Percentiles rank a stretch among this genome's conserved stretches.
phyloP scores from a whole-genome alignment of 2,329 filamentous ascomycete genomes.

The Pseudogymnoascus sp. region DNA sequence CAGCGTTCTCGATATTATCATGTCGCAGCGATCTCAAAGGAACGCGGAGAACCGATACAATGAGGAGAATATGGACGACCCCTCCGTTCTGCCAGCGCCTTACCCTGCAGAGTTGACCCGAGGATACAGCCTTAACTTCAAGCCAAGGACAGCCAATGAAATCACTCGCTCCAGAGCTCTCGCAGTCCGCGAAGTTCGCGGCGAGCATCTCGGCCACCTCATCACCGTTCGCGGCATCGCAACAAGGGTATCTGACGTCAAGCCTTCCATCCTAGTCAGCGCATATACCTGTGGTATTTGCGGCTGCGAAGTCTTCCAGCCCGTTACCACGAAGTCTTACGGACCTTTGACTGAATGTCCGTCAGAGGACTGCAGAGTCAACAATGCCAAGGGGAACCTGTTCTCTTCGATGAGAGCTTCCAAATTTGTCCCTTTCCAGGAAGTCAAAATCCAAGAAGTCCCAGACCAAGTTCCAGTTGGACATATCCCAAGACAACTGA shows the following conservation, averaged over 20 bases:
- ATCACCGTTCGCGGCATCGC: slow-evolving; percentile 93
- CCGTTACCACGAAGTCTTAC: slow-evolving; percentile 83
- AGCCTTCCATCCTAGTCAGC: slow-evolving; percentile 94
- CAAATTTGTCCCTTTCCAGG: slow-evolving; percentile 95
- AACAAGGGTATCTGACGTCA: slow-evolving; percentile 93
- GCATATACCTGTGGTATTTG: slow-evolving; percentile 97
- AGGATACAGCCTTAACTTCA: slow-evolving; percentile 93
- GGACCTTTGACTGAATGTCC: slow-evolving; percentile 80
- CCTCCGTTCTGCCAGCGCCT: slow-evolving; percentile 59
- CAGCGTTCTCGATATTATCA: slow-evolving; percentile 92
- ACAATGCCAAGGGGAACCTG: slow-evolving; percentile 87
- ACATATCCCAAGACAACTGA: slow-evolving; percentile 88
- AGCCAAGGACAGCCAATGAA: slow-evolving; percentile 70
- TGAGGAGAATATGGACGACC: slow-evolving; percentile 58
- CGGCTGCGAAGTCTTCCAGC: slow-evolving; percentile 95
- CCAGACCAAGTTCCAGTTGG: slow-evolving; percentile 98
- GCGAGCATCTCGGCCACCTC: slow-evolving; percentile 84
- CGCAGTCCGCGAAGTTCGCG: slow-evolving; percentile 87
- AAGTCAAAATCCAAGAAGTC: slow-evolving; percentile 97
- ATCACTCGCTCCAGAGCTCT: slow-evolving; percentile 56
- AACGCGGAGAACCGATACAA: slow-evolving; percentile 68
- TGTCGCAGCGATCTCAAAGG: slow-evolving; percentile 79
- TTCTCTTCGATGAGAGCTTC: slow-evolving; percentile 92
- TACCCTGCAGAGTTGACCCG: slow-evolving; percentile 90
- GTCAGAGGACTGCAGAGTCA: slow-evolving; percentile 80